phyloP scores from a whole-genome alignment of 371 early-diverging fungal species.

The Actinomortierella wolfii region DNA sequence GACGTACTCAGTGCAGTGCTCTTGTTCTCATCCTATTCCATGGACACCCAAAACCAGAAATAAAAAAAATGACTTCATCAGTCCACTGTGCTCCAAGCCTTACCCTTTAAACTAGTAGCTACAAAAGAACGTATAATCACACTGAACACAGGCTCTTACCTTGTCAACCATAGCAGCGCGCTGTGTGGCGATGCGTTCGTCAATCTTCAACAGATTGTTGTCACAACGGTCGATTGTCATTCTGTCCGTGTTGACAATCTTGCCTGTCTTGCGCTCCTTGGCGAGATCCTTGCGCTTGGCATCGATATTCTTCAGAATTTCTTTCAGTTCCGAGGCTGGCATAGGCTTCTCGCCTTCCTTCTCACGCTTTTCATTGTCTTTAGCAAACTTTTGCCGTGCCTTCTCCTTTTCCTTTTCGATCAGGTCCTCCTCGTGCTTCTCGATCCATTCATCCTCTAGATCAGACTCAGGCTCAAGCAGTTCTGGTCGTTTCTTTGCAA shows the following conservation, averaged over 20 bases:
- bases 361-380: constrained; percentile 71
- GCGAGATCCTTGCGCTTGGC: constrained; percentile 50
- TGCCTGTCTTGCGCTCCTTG: constrained; percentile 57
- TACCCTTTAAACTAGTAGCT: not conserved
- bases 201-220: constrained; percentile 66
- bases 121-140: not conserved
- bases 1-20: constrained; percentile 97
- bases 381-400: constrained; percentile 64
- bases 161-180: constrained; percentile 78
- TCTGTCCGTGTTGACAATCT: constrained; percentile 44
- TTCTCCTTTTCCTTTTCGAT: constrained; percentile 68
- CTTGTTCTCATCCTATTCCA: constrained; percentile 90
- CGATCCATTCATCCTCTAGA: constrained; percentile 83
- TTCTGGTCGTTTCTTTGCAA: constrained; percentile 74
- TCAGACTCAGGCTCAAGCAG: constrained; percentile 74
- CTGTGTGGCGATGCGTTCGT: constrained; percentile 67
- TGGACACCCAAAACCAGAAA: no score
- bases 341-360: constrained; percentile 58
- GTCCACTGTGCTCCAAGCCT: no score
- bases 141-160: constrained; percentile 42
- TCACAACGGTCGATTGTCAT: constrained; percentile 66
- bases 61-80: no score
- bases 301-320: constrained; percentile 59
- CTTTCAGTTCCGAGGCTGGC: constrained; percentile 59
- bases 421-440: constrained; percentile 56